Conservation (phyloP, 352 stramenopile species). For the Globisporangium cystogenes region DNA sequence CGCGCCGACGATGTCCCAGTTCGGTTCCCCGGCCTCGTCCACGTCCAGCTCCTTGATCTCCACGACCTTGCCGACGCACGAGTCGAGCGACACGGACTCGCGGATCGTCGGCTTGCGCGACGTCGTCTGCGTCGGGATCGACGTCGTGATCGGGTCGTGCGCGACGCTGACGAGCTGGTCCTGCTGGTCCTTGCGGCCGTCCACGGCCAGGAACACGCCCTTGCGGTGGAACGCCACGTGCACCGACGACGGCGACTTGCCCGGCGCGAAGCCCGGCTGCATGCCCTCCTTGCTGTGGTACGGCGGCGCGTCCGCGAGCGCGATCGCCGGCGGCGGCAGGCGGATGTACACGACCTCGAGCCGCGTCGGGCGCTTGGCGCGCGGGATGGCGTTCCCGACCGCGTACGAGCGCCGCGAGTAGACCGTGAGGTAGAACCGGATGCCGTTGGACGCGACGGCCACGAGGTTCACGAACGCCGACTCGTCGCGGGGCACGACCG, state of each 20-base stretch:
- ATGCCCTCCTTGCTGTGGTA: constrained; percentile 87
- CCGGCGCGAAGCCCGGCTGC: constrained; percentile 71
- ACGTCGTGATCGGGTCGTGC: constrained; percentile 72
- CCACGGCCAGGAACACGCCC: constrained; percentile 73
- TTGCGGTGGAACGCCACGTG: constrained; percentile 76
- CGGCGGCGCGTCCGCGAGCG: constrained; percentile 62
- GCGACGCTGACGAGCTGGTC: constrained; percentile 73
- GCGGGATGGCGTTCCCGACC: constrained; percentile 28
- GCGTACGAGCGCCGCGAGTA: constrained; percentile 66
- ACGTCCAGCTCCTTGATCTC: constrained; percentile 67
- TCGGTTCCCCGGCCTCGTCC: constrained; percentile 14
- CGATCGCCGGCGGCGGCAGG: constrained; percentile 63
- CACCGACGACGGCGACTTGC: constrained; percentile 74
- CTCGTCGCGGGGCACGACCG: constrained; percentile 58
- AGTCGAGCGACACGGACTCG: constrained; percentile 70
- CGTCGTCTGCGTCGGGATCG: constrained; percentile 42
- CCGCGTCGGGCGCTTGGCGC: constrained; percentile 50
- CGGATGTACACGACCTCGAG: constrained; percentile 82
- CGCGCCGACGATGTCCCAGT: constrained; percentile 6
- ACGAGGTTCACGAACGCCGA: constrained; percentile 89
- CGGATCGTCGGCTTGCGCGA: constrained; percentile 63
- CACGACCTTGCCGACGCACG: constrained; percentile 79
- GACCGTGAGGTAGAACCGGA: constrained; percentile 92
- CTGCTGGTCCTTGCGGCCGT: constrained; percentile 72
- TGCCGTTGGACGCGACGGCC: constrained; percentile 89